A percentile compares a stretch with the other conserved stretches of the same genome.
phyloP scores from a whole-genome alignment of 108 stramenopile species.

The Cyclotella choctawhatcheeana region DNA sequence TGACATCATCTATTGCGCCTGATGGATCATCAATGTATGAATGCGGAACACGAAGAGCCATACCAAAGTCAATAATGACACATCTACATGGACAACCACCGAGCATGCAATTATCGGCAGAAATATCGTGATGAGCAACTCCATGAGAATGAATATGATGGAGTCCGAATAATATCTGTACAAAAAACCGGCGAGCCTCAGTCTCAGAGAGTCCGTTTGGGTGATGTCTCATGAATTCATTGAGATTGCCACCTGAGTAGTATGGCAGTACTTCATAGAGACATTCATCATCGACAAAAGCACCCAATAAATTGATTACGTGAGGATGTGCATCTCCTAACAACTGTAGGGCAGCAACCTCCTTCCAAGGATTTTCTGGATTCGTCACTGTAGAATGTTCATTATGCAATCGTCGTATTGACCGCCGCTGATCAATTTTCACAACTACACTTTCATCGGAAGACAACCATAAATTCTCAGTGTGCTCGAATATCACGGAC shows the following conservation, averaged over 20 bases:
- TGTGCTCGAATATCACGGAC: background rate
- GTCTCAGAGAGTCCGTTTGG: constrained; percentile 73
- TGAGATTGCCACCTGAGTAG: constrained; percentile 82
- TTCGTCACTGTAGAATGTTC: constrained; percentile 51
- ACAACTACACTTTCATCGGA: constrained; percentile 69
- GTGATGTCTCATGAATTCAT: constrained; percentile 62
- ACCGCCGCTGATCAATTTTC: constrained; percentile 81
- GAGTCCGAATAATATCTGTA: constrained; percentile 80
- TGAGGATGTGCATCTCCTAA: constrained; percentile 64
- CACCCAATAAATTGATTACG: constrained; percentile 66
- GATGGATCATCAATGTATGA: constrained; percentile 50
- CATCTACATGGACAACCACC: constrained; percentile 50
- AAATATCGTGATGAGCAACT: constrained; percentile 89
- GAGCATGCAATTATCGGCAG: constrained; percentile 83
- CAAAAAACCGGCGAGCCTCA: constrained; percentile 75
- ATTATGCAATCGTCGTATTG: constrained; percentile 58
- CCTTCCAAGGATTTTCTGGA: constrained; percentile 92
- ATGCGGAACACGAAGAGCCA: constrained; percentile 90
- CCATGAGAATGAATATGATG: constrained; percentile 77
- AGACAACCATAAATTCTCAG: constrained; percentile 62
- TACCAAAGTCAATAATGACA: constrained; percentile 93
- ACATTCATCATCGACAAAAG: constrained; percentile 76
- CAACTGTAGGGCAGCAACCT: constrained; percentile 86
- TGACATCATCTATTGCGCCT: constrained; percentile 38
- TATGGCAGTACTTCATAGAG: constrained; percentile 87